Evolutionary conservation across 768 basidiomycete genomes (phyloP).

Genomic region (Trametes elegans): DNA sequence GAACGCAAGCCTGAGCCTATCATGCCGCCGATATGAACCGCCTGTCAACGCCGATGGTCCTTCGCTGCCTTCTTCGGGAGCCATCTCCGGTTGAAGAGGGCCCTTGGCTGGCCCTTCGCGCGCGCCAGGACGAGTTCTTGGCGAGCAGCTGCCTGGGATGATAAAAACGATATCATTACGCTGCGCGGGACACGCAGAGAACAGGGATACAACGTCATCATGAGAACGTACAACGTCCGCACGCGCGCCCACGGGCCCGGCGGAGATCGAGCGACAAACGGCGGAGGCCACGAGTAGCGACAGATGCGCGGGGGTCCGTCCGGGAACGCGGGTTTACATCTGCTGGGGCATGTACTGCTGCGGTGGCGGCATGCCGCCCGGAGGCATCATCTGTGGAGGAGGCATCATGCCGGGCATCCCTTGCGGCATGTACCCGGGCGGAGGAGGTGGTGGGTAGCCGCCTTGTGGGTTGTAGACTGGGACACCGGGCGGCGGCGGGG

Average conservation of each 20-base stretch:
- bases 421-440: constrained; percentile 57
- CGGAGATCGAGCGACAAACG: background rate
- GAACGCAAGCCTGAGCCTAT: background rate
- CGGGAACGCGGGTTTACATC: background rate
- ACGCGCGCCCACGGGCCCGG: background rate
- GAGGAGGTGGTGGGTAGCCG: constrained; percentile 55
- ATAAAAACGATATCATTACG: constrained; percentile 3
- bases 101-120: too few relatives aligned
- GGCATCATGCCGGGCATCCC: constrained; percentile 47
- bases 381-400: constrained; percentile 37
- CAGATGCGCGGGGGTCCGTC: background rate
- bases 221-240: constrained; percentile 16
- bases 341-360: constrained; percentile 16
- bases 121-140: too few relatives aligned
- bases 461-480: constrained; percentile 44
- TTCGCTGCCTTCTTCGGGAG: background rate
- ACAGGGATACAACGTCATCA: constrained; percentile 8
- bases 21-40: background rate
- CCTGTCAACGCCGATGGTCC: background rate
- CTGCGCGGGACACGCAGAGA: background rate
- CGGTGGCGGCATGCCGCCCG: constrained; percentile 11
- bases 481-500: constrained; percentile 40
- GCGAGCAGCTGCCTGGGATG: background rate
- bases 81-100: too few relatives aligned
- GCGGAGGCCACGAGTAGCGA: background rate